Conservation (phyloP, 176 grass and related monocot species). For the Stipa capillata region DNA sequence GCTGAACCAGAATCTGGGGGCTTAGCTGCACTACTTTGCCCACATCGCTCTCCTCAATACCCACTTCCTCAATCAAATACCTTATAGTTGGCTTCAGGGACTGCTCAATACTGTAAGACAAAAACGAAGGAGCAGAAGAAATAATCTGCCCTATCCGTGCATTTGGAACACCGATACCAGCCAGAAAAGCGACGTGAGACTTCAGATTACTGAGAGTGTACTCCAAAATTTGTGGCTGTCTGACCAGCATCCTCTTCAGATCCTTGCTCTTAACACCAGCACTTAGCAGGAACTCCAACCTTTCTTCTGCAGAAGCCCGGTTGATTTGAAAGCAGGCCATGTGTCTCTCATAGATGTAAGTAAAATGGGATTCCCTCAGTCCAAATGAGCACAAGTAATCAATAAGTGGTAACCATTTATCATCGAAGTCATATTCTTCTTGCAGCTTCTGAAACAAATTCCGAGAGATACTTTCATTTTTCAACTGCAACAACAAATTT, state of each 20-base stretch:
- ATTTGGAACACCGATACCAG: conserved; percentile 52
- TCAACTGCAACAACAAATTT: conserved; percentile 52
- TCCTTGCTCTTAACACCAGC: conserved; percentile 84
- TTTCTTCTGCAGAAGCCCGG: conserved; percentile 72
- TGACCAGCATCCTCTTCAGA: conserved; percentile 76
- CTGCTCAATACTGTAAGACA: conserved; percentile 86
- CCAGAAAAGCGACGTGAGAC: conserved; percentile 78
- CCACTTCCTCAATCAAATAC: conserved; percentile 87
- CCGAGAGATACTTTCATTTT: conserved; percentile 58
- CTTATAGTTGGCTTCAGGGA: conserved; percentile 78
- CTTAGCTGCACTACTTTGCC: conserved; percentile 93
- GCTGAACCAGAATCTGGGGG: conserved; percentile 88
- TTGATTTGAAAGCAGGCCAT: conserved; percentile 83
- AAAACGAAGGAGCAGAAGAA: conserved; percentile 72
- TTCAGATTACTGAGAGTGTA: conserved; percentile 85
- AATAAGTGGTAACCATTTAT: conserved; percentile 77
- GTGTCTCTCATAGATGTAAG: conserved; percentile 75
- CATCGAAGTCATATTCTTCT: conserved; percentile 83
- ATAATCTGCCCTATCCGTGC: conserved; percentile 69
- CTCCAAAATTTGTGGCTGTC: conserved; percentile 91
- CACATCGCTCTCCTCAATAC: conserved; percentile 74
- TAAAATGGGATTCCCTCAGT: conserved; percentile 80
- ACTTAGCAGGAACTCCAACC: conserved; percentile 62
- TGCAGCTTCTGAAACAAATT: conserved; percentile 63
- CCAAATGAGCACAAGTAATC: conserved; percentile 93